Conservation (phyloP, 1,284 basidiomycete species). For the Hypsizygus ulmarius region DNA sequence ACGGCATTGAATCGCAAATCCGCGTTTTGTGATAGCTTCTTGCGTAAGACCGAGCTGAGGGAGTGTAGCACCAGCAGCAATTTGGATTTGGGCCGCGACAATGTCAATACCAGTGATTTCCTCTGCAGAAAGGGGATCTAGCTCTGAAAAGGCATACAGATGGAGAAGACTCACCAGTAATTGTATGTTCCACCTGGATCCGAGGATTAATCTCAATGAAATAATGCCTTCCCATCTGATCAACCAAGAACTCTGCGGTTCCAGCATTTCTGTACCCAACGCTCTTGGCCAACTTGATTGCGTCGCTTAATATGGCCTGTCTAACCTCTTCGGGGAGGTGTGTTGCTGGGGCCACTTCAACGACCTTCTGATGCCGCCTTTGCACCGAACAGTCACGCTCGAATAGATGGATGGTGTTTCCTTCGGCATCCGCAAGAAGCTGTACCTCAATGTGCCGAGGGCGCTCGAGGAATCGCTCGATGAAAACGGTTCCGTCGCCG, state of each 20-base stretch:
- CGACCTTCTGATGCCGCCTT: conserved; percentile 97
- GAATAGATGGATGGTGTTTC: conserved; percentile 95
- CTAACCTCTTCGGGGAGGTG: conserved; percentile 91
- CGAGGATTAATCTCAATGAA: conserved; percentile 99
- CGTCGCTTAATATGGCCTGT: conserved; percentile 84
- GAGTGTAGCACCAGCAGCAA: conserved; percentile 94
- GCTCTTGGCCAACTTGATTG: conserved; percentile 91
- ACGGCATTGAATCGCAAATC: conserved; percentile 98
- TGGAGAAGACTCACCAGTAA: conserved; percentile 68
- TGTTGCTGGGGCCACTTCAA: conserved; percentile 96
- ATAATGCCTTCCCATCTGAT: conserved; percentile 93
- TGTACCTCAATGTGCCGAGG: conserved; percentile 99
- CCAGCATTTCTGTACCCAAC: conserved; percentile 96
- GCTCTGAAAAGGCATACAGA: conserved; percentile 11
- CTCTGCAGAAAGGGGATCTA: conserved; percentile 50
- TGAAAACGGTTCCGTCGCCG: conserved; percentile 98
- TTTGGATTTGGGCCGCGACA: conserved; percentile 97
- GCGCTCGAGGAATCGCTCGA: conserved; percentile 95
- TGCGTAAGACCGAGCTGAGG: conserved; percentile 96
- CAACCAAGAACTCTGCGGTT: conserved; percentile 96
- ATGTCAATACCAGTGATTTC: conserved; percentile 99
- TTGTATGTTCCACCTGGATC: conserved; percentile 98
- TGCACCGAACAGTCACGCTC: conserved; percentile 99
- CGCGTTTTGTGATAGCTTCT: conserved; percentile 93
- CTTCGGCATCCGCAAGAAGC: conserved; percentile 86